phyloP scores from a whole-genome alignment of 2,329 filamentous ascomycete genomes.

The Leptodontidium sp. region DNA sequence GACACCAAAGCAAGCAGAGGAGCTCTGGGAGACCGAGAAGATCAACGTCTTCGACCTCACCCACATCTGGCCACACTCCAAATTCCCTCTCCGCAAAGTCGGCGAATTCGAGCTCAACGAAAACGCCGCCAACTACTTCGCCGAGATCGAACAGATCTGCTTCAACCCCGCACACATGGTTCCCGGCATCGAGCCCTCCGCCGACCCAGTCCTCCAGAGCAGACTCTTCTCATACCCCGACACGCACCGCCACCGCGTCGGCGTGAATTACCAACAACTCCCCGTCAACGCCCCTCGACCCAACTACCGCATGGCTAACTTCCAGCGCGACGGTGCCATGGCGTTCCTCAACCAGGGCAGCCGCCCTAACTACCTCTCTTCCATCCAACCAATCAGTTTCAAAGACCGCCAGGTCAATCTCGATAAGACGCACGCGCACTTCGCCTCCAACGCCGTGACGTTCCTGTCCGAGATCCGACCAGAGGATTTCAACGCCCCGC shows the following conservation, averaged over 20 bases:
- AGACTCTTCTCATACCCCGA: slow-evolving; percentile 76
- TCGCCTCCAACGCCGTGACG: slow-evolving; percentile 53
- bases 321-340: slow-evolving; percentile 51
- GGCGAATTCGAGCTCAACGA: slow-evolving; percentile 57
- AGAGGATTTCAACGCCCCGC: slow-evolving; percentile 55
- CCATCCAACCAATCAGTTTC: slow-evolving; percentile 49
- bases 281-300: slow-evolving; percentile 52
- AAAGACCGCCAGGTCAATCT: slow-evolving; percentile 47
- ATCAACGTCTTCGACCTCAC: slow-evolving; percentile 63
- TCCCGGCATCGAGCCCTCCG: slow-evolving; percentile 72
- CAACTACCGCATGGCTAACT: slow-evolving; percentile 47
- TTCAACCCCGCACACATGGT: slow-evolving; percentile 72
- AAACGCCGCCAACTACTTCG: slow-evolving; percentile 64
- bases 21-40: slow-evolving; percentile 52
- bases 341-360: slow-evolving; percentile 56
- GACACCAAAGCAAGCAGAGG: slow-evolving; percentile 59
- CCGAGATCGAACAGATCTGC: slow-evolving; percentile 72
- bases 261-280: slow-evolving; percentile 64
- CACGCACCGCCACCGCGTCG: slow-evolving; percentile 64
- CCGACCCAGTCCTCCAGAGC: slow-evolving; percentile 72
- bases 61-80: slow-evolving; percentile 59
- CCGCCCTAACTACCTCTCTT: slow-evolving; percentile 54
- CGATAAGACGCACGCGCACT: slow-evolving; percentile 51
- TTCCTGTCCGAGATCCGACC: slow-evolving; percentile 52
- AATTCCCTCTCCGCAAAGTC: slow-evolving; percentile 57